A percentile compares a stretch with the other conserved stretches of the same genome.
phyloP scores from a whole-genome alignment of 2,329 filamentous ascomycete species.

The Hymenotorrendiella dingleyae region DNA sequence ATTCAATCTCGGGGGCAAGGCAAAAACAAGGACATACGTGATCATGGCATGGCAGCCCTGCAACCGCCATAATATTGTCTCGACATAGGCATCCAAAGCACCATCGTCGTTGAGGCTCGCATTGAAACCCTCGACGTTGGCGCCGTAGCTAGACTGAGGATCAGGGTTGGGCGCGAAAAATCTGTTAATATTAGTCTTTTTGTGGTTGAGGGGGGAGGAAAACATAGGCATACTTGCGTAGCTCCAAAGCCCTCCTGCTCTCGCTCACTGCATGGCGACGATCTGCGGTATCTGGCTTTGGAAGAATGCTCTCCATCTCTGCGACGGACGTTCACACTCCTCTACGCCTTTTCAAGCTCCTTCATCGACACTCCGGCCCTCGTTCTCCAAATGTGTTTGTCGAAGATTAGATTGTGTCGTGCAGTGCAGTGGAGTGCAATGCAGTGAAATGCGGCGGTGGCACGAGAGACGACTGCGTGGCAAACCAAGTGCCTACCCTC shows the following conservation, averaged over 20 bases:
- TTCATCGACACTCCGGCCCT: too few relatives aligned
- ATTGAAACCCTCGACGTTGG: conserved; percentile 20
- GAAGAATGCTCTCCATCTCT: not conserved
- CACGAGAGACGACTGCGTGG: too few relatives aligned
- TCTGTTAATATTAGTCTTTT: conserved; percentile 7
- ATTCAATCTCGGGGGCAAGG: not conserved
- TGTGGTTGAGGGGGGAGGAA: not conserved
- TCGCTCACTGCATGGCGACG: conserved; percentile 12
- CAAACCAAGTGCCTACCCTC: too few relatives aligned
- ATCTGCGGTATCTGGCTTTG: not conserved
- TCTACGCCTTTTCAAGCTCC: too few relatives aligned
- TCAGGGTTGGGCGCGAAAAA: conserved; percentile 23
- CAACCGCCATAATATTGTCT: conserved; percentile 43
- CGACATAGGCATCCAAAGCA: conserved; percentile 33
- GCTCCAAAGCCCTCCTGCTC: conserved; percentile 24
- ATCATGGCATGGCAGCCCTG: conserved; percentile 26
- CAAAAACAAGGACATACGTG: conserved; percentile 13
- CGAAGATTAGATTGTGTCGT: too few relatives aligned
- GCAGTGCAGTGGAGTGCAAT: too few relatives aligned
- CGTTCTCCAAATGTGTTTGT: too few relatives aligned
- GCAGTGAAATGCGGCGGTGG: too few relatives aligned
- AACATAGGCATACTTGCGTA: conserved; percentile 25
- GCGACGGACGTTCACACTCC: too few relatives aligned
- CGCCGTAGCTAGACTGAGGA: conserved; percentile 1
- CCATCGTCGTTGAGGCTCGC: conserved; percentile 25